Conservation (phyloP, 2,329 filamentous ascomycete genomes). For the Zymoseptoria tritici region DNA sequence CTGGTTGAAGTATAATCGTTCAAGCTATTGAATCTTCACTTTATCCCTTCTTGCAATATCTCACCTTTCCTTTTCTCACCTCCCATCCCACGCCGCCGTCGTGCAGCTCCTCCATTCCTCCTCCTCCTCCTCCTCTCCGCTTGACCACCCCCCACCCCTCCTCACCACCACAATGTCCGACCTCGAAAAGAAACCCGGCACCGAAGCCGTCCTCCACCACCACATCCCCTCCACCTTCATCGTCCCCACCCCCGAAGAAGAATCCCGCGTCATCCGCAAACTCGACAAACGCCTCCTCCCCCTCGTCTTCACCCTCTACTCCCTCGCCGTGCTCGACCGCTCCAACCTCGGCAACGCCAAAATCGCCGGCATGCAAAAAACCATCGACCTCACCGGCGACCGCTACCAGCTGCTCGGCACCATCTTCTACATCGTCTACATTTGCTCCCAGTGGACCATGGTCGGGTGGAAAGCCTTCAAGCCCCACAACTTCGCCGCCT, state of each 20-base stretch:
- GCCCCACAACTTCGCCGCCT: conserved; percentile 34
- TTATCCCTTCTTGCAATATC: not conserved
- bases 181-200: conserved; percentile 6
- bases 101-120: too few relatives aligned
- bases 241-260: conserved; percentile 20
- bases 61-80: not conserved
- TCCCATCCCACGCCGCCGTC: not conserved
- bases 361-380: conserved; percentile 36
- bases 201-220: conserved; percentile 1
- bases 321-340: conserved; percentile 26
- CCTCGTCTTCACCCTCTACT: conserved; percentile 28
- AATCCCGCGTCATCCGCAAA: conserved; percentile 26
- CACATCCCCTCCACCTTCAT: conserved; percentile 10
- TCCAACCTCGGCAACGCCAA: conserved; percentile 34
- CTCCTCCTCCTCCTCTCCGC: too few relatives aligned
- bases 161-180: conserved; percentile 1
- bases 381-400: conserved; percentile 41
- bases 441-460: conserved; percentile 35
- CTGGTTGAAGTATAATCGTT: not conserved
- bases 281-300: conserved; percentile 27
- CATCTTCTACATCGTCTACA: conserved; percentile 47
- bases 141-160: not conserved
- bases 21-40: not conserved
- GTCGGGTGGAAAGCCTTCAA: conserved; percentile 37
- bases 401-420: conserved; percentile 46